Percentiles rank a stretch among this genome's conserved stretches.
These are phyloP conservation scores for Magnusiomyces fungicola DNA, from an alignment of 1,139 yeast species.

Conservation along the genomic window DNA sequence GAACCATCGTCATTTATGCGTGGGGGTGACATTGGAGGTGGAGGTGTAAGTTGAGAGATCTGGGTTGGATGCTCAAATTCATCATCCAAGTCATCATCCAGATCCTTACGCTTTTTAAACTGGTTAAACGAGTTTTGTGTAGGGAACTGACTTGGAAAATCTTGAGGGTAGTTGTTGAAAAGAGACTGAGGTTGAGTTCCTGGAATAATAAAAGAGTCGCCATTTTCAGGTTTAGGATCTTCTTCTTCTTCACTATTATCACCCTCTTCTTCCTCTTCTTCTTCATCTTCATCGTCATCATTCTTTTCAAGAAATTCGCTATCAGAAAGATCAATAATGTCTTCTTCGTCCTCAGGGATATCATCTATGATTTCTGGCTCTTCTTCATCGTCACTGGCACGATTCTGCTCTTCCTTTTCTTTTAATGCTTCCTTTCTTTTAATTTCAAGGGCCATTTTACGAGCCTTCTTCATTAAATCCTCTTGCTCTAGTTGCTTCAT, in stretches of 20 bases:
- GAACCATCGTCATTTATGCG: background rate
- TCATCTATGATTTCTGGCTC: background rate
- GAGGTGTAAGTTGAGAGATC: background rate
- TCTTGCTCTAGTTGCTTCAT: background rate
- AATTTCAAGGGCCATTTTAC: background rate
- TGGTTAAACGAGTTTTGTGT: too few species aligned
- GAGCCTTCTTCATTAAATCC: background rate
- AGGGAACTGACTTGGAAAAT: too few species aligned
- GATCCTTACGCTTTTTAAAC: too few species aligned
- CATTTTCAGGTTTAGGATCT: too few species aligned
- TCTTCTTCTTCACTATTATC: too few species aligned
- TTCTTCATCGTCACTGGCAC: background rate
- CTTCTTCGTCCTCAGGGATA: background rate
- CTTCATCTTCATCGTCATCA: background rate
- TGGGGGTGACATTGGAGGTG: background rate
- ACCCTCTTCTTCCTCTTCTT: background rate
- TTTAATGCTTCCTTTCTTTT: background rate
- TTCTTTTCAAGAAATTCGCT: too few species aligned
- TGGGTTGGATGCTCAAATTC: background rate
- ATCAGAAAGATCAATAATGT: too few species aligned
- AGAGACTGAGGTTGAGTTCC: too few species aligned
- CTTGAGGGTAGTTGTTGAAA: too few species aligned
- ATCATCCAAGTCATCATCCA: background rate
- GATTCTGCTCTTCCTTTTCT: background rate
- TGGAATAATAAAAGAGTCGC: too few species aligned